Evolutionary conservation across 1,139 yeast genomes (phyloP), one percentile per base, ranked within the genome.

Genomic region (Debaryomyces fabryi): DNA sequence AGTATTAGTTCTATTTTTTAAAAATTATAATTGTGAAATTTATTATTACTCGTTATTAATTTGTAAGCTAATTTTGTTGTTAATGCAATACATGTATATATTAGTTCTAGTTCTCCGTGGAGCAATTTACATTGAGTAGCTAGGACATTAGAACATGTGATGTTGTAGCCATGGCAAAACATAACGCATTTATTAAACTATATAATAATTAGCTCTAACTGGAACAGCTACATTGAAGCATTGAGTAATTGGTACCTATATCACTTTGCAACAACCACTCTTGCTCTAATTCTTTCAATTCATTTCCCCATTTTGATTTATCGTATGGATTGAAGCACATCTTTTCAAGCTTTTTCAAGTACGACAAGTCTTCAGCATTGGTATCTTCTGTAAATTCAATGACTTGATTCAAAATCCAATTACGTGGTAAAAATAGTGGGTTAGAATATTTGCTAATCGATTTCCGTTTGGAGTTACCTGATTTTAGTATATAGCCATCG

Each of bases 341-440:
- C 50, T 74, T 71, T 50, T 81, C 75, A 21, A 86, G 61, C 56
- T 86, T 86, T 33, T 77, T 62, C 50, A 87, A 68, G 45, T 75
- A 68, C 49, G 60, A 52, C 32, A 72, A 55, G 53, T 76, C 77
- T 27, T 64, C 58, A 3, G 71, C 73, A n/a, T 64, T 58, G 20
- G 69, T 63, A 8, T 71, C 73, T 44, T 70, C 66, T 0, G 81
- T 74, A 45, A 69, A 68, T 29, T 78, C 74, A 46, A 89, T 86
- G 0, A 90, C 97, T 52, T 91, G 93, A 49, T 90, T 92, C 47
- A 93, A 71, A 45, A 92, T 83, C 93, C 96, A 90, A 55, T 85
- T 88, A 52, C 93, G 78, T 13, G 97, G 96, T 13, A 88, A 76
- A 60, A 93, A 92, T 35, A 81, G 62, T 2, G 99, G 99, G 60